Evolutionary conservation across 176 grass and related monocot genomes (phyloP).

Genomic region (Oryza nivara): DNA sequence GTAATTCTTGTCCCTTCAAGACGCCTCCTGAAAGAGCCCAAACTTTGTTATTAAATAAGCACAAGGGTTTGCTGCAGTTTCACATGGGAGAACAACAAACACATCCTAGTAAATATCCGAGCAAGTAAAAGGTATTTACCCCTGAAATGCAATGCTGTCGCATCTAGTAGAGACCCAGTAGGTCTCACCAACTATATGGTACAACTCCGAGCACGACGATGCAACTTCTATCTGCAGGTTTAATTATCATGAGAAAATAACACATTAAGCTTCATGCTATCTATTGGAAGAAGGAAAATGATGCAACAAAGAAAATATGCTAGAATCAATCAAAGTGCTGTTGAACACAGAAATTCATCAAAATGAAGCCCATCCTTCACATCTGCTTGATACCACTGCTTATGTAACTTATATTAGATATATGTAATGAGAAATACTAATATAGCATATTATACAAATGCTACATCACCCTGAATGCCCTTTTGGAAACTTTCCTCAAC

Average conservation of each 20-base stretch:
- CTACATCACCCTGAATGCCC: slow-evolving; percentile 10
- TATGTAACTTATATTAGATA: slow-evolving; percentile 1
- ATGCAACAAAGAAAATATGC: neutral
- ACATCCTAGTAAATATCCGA: neutral
- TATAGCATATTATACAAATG: neutral
- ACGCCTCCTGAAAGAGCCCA: slow-evolving; percentile 76
- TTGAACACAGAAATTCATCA: neutral
- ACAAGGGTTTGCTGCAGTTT: slow-evolving; percentile 21
- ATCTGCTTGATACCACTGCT: slow-evolving; percentile 3
- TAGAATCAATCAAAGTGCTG: slow-evolving; percentile 34
- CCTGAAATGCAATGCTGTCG: slow-evolving; percentile 73
- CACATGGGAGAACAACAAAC: neutral
- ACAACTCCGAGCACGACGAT: slow-evolving; percentile 83
- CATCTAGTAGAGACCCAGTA: slow-evolving; percentile 95
- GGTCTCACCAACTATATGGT: slow-evolving; percentile 80
- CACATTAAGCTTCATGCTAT: slow-evolving; percentile 31
- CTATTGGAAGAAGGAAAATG: neutral
- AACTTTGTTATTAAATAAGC: slow-evolving; percentile 41
- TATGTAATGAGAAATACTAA: slow-evolving; percentile 11
- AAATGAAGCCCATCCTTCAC: slow-evolving; percentile 19
- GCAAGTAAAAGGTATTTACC: slow-evolving; percentile 60
- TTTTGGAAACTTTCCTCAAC: slow-evolving; percentile 20
- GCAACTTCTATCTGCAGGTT: slow-evolving; percentile 81
- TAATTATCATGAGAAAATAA: slow-evolving; percentile 39
- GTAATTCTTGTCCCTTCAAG: slow-evolving; percentile 99